Evolutionary conservation across 2,329 filamentous ascomycete genomes (phyloP).

Genomic region (Plectosphaerella plurivora): DNA sequence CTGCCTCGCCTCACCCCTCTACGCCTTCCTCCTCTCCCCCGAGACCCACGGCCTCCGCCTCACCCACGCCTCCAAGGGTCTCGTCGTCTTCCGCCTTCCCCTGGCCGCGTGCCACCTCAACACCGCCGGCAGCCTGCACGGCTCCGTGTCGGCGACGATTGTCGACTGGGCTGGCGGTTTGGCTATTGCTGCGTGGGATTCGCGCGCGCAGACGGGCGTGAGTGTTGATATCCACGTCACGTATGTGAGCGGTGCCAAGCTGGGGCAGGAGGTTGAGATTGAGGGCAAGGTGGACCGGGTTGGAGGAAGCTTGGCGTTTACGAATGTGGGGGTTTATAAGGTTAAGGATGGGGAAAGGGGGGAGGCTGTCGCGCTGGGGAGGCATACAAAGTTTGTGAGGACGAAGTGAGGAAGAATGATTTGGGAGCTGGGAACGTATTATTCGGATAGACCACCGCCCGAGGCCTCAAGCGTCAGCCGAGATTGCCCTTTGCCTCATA

Average conservation of each 20-base stretch:
- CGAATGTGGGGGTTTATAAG: slow-evolving; percentile 11
- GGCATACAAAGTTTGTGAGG: slow-evolving; percentile 13
- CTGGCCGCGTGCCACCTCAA: slow-evolving; percentile 15
- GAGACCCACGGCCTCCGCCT: slow-evolving; percentile 10
- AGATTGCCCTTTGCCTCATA: no score
- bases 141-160: slow-evolving; percentile 65
- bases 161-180: slow-evolving; percentile 72
- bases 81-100: slow-evolving; percentile 12
- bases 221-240: slow-evolving; percentile 72
- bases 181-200: slow-evolving; percentile 63
- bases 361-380: slow-evolving; percentile 7
- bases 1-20: slow-evolving; percentile 16
- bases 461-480: no score
- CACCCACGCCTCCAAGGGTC: slow-evolving; percentile 15
- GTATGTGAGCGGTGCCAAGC: slow-evolving; percentile 59
- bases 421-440: background rate
- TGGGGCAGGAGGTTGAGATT: slow-evolving; percentile 65
- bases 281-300: slow-evolving; percentile 62
- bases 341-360: slow-evolving; percentile 9
- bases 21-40: slow-evolving; percentile 14
- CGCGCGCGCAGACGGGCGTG: slow-evolving; percentile 59
- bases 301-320: slow-evolving; percentile 62
- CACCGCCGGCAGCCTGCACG: slow-evolving; percentile 57
- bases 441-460: no score
- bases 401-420: background rate